Evolutionary conservation across 2,329 filamentous ascomycete genomes (phyloP).

Genomic region (Venturia effusa): DNA sequence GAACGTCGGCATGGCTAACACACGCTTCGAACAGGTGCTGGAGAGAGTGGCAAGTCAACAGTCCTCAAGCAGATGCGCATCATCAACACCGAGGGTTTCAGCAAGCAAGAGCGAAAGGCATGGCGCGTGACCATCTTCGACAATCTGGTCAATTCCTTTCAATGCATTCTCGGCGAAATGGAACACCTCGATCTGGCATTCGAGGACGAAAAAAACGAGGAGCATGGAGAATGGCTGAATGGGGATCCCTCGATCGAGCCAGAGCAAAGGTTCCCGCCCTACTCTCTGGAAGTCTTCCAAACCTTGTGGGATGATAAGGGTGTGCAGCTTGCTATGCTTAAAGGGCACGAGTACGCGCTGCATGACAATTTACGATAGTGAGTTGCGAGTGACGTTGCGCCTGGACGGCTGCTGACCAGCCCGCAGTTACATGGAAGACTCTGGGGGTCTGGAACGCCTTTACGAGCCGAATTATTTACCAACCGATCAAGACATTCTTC

Average conservation of each 20-base stretch:
- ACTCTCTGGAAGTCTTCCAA: constrained; percentile 73
- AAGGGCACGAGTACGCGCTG: constrained; percentile 92
- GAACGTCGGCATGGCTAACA: constrained; percentile 9
- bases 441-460: constrained; percentile 47
- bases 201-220: constrained; percentile 69
- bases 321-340: constrained; percentile 76
- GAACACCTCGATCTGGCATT: constrained; percentile 71
- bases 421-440: neutral
- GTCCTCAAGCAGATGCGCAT: constrained; percentile 99
- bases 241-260: constrained; percentile 68
- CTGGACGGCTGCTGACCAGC: constrained; percentile 11
- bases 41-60: constrained; percentile 92
- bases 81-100: constrained; percentile 90
- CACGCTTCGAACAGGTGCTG: constrained; percentile 55
- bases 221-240: constrained; percentile 57
- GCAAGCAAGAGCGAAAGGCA: constrained; percentile 78
- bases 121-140: constrained; percentile 93
- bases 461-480: constrained; percentile 67
- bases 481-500: constrained; percentile 86
- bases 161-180: constrained; percentile 86
- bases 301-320: constrained; percentile 73
- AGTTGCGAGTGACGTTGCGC: constrained; percentile 24
- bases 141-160: constrained; percentile 87
- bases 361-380: constrained; percentile 95
- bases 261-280: constrained; percentile 67